Evolutionary conservation across 2,329 filamentous ascomycete species (phyloP).

Genomic region (Alternaria postmessia): DNA sequence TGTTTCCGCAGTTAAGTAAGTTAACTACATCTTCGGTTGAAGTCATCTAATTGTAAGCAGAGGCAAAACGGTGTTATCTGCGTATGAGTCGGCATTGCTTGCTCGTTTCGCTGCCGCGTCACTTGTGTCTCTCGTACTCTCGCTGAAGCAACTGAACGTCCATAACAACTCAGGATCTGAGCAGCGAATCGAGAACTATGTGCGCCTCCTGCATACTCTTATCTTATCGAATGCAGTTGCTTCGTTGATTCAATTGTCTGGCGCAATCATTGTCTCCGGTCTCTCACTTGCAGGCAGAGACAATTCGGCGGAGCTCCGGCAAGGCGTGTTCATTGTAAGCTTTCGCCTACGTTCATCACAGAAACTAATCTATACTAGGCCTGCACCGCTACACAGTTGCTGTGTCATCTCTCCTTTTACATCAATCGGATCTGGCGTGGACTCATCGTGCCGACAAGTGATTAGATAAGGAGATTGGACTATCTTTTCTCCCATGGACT

Average conservation of each 20-base stretch:
- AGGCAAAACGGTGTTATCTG: neutral
- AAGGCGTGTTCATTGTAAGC: constrained; percentile 7
- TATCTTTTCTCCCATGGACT: neutral
- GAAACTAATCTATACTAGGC: constrained; percentile 3
- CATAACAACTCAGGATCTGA: constrained; percentile 6
- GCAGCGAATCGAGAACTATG: neutral
- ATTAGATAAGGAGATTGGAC: constrained; percentile 5
- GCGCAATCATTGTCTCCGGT: constrained; percentile 3
- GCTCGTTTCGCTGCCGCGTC: constrained; percentile 4
- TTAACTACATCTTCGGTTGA: neutral
- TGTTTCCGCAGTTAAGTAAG: constrained; percentile 6
- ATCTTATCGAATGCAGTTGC: constrained; percentile 1
- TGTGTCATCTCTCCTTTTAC: constrained; percentile 6
- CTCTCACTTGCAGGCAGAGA: constrained; percentile 1
- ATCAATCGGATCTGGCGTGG: constrained; percentile 5
- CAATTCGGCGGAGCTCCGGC: neutral
- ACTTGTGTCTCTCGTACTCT: constrained; percentile 4
- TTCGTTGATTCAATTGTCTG: neutral
- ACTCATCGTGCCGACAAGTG: constrained; percentile 3
- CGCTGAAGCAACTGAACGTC: constrained; percentile 6
- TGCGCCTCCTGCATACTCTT: constrained; percentile 2
- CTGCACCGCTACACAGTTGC: constrained; percentile 6
- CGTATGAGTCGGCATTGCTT: constrained; percentile 9
- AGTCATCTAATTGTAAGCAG: constrained; percentile 5
- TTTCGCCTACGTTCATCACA: neutral